A percentile compares a stretch with the other conserved stretches of the same genome.
These are phyloP conservation scores for Aspergillus sp. DNA, from an alignment of 2,329 filamentous ascomycete species.

Conservation along the genomic window DNA sequence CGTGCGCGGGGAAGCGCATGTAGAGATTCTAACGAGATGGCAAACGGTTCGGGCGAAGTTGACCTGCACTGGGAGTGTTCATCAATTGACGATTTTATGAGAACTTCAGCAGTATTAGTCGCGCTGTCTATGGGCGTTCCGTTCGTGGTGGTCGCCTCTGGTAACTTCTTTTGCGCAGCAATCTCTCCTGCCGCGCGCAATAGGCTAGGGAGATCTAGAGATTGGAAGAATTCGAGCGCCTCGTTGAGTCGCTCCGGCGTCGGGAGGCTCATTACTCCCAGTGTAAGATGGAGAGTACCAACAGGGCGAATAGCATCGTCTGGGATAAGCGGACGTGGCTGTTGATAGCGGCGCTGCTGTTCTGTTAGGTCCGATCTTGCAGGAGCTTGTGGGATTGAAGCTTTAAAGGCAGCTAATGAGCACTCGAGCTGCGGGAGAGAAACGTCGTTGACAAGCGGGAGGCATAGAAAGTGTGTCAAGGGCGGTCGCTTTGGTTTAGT, in stretches of 20 bases:
- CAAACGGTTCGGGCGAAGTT: conserved; percentile 34
- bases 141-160: background rate
- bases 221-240: conserved; percentile 51
- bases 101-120: background rate
- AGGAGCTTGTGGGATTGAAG: conserved; percentile 52
- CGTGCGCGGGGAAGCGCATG: conserved; percentile 43
- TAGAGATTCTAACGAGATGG: conserved; percentile 49
- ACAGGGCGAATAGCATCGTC: conserved; percentile 72
- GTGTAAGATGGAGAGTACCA: conserved; percentile 81
- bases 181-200: conserved; percentile 41
- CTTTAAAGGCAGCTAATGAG: conserved; percentile 65
- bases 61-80: background rate
- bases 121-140: background rate
- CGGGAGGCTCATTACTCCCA: conserved; percentile 80
- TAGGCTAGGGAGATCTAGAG: conserved; percentile 49
- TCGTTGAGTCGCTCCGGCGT: conserved; percentile 53
- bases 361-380: conserved; percentile 17
- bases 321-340: conserved; percentile 56
- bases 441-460: conserved; percentile 64
- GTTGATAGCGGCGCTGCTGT: conserved; percentile 38
- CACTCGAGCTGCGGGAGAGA: conserved; percentile 69
- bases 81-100: background rate
- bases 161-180: conserved; percentile 15
- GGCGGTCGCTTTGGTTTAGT: conserved; percentile 32
- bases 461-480: conserved; percentile 53